Conservation (phyloP, 2,329 filamentous ascomycete species). For the Amesomyces nigricolor region DNA sequence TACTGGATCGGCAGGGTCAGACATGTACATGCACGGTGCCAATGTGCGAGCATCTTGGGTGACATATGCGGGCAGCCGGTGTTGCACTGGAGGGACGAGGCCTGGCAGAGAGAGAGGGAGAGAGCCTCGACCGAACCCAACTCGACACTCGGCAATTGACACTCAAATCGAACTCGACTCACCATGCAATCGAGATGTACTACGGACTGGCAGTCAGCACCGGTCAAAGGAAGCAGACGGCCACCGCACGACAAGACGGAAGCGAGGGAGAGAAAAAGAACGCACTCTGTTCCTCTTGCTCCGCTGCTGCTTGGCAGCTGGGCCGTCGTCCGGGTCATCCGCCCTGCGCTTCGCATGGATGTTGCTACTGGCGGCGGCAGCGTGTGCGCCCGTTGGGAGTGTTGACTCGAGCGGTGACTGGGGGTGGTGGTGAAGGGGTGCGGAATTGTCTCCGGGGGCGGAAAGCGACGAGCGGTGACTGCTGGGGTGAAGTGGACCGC, state of each 20-base stretch:
- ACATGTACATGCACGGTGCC: background rate
- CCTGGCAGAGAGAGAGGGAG: background rate
- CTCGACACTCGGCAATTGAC: background rate
- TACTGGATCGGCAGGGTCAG: constrained; percentile 39
- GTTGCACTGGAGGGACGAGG: background rate
- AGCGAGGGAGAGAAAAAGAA: constrained; percentile 16
- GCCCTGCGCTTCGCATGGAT: constrained; percentile 33
- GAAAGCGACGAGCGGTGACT: constrained; percentile 28
- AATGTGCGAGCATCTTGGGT: background rate
- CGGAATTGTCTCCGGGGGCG: constrained; percentile 47
- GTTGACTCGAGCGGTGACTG: constrained; percentile 13
- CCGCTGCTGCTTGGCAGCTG: constrained; percentile 45
- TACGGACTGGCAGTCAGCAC: constrained; percentile 24
- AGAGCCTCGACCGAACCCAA: background rate
- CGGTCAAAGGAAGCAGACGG: constrained; percentile 1
- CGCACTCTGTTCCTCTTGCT: constrained; percentile 56
- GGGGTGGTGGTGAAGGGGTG: constrained; percentile 29
- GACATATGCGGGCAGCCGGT: background rate
- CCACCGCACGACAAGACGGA: background rate
- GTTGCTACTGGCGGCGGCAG: constrained; percentile 29
- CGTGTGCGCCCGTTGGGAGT: background rate
- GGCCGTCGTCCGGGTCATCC: constrained; percentile 36
- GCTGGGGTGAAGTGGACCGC: constrained; percentile 24
- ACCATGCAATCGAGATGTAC: constrained; percentile 60
- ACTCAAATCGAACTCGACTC: constrained; percentile 27